Base-by-base conservation (phyloP, 345 rosid species). In the Kandelia obovata region DNA sequence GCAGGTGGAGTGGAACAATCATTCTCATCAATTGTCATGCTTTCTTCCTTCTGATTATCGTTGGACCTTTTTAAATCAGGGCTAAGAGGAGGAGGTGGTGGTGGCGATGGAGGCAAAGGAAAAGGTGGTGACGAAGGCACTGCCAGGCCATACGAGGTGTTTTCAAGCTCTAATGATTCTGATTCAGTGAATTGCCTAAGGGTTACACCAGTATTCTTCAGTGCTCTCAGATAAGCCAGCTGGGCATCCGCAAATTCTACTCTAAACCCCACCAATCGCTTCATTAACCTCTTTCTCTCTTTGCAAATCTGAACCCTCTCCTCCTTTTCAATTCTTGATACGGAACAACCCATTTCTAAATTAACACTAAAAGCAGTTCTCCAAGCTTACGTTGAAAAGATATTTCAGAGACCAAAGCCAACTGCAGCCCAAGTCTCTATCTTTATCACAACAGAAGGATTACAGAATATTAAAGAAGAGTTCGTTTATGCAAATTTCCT, bases 181-280 rank as follows among this genome's bases (percentile, higher is more conserved):
- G 97, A 89, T 77, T 94, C 98, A 0, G 98, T 89, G 85, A 94
- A 88, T 62, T 94, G 97, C 81, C 89, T 78, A 64, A 94, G 97
- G 49, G 98, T 91, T 13, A 78, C 91, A 52, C 98, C 97, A 26
- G 91, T 88, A 76, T 91, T 89, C 82, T 87, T 91, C 71, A 94
- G 66, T 60, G 96, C 89, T 77, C 86, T 91, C 77, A 94, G 73
- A 82, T 94, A 91, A 69, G 81, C 82, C 76, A 87, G 62, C 9
- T 88, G 92, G 5, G 96, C 88, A 77, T 85, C 91, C 3, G 96
- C 94, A 81, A 94, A 91, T 30, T 94, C 92, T 66, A 73, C 84
- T 73, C 98, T 85, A 76, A 74, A 73, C 67, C 68, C 80, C 61
- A 91, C 74, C 77, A 94, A 57, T 63, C 85, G 85, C 66, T 87